Evolutionary conservation across 2,329 filamentous ascomycete species (phyloP).

Genomic region (Amesomyces nigricolor): DNA sequence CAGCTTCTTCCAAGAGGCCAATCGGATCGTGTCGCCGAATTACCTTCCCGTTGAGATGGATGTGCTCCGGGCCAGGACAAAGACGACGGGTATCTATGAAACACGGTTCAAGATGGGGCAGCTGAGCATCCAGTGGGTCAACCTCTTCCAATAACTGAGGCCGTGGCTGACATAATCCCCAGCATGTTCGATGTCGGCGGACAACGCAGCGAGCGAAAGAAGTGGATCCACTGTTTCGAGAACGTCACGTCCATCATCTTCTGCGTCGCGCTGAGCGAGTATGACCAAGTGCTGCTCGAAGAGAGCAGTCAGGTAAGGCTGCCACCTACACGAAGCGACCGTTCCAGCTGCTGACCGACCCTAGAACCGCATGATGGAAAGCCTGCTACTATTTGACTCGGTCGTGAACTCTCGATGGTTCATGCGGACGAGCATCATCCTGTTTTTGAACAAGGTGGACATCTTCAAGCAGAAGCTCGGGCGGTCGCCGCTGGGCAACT

Average conservation of each 20-base stretch:
- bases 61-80: slow-evolving; percentile 89
- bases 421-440: slow-evolving; percentile 96
- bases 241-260: slow-evolving; percentile 99
- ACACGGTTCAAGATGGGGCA: slow-evolving; percentile 98
- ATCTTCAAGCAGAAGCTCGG: slow-evolving; percentile 93
- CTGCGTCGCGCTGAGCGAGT: slow-evolving; percentile 95
- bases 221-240: slow-evolving; percentile 99
- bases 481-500: slow-evolving; percentile 84
- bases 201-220: slow-evolving; percentile 95
- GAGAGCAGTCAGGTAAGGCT: slow-evolving; percentile 85
- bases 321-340: not conserved
- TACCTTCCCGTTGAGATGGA: slow-evolving; percentile 94
- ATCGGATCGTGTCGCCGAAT: slow-evolving; percentile 73
- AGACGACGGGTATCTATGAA: slow-evolving; percentile 98
- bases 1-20: slow-evolving; percentile 94
- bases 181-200: slow-evolving; percentile 99
- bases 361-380: slow-evolving; percentile 99
- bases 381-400: slow-evolving; percentile 89
- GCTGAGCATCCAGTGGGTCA: slow-evolving; percentile 89
- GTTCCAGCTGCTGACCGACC: slow-evolving; percentile 14
- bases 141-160: not conserved
- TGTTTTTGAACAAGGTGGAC: slow-evolving; percentile 98
- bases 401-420: slow-evolving; percentile 99
- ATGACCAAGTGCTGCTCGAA: slow-evolving; percentile 93
- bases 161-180: slow-evolving; percentile 1